These are phyloP conservation scores for Lasiodiplodia hormozganensis DNA, from an alignment of 2,329 filamentous ascomycete species.

Conservation along the genomic window DNA sequence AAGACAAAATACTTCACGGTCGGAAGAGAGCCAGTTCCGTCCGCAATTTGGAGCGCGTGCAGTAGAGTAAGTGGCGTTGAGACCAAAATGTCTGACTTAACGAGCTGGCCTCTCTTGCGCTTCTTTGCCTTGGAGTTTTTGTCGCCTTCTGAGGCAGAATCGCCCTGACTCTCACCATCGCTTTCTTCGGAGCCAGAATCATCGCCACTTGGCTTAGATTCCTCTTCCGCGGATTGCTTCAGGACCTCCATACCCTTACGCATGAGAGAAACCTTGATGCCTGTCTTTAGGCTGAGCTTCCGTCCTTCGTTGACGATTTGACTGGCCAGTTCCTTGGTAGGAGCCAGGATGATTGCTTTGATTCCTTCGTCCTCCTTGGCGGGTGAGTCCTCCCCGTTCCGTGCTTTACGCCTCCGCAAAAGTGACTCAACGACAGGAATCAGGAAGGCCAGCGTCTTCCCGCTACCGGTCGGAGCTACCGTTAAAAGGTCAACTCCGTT, in stretches of 20 bases:
- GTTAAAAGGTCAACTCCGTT: slow-evolving; percentile 76
- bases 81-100: slow-evolving; percentile 80
- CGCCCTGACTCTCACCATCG: slow-evolving; percentile 49
- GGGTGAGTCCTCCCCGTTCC: not conserved
- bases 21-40: slow-evolving; percentile 62
- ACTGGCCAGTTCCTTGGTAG: slow-evolving; percentile 57
- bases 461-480: slow-evolving; percentile 92
- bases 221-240: slow-evolving; percentile 45
- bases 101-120: slow-evolving; percentile 55
- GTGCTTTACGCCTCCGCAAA: slow-evolving; percentile 39
- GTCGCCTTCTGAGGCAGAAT: slow-evolving; percentile 40
- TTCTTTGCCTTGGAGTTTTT: slow-evolving; percentile 44
- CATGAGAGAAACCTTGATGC: slow-evolving; percentile 81
- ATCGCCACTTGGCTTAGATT: slow-evolving; percentile 38
- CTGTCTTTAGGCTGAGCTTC: slow-evolving; percentile 79
- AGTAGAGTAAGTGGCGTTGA: slow-evolving; percentile 81
- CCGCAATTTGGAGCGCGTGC: slow-evolving; percentile 68
- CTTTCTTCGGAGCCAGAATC: slow-evolving; percentile 42
- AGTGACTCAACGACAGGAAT: slow-evolving; percentile 85
- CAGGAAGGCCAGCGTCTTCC: slow-evolving; percentile 93
- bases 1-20: slow-evolving; percentile 77
- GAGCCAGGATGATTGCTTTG: slow-evolving; percentile 55
- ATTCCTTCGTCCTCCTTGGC: slow-evolving; percentile 3
- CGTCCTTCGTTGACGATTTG: slow-evolving; percentile 73
- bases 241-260: slow-evolving; percentile 79